A percentile compares a stretch with the other conserved stretches of the same genome.
Evolutionary conservation across 176 grass and related monocot species (phyloP).

Genomic region (Pontederia crassipes): DNA sequence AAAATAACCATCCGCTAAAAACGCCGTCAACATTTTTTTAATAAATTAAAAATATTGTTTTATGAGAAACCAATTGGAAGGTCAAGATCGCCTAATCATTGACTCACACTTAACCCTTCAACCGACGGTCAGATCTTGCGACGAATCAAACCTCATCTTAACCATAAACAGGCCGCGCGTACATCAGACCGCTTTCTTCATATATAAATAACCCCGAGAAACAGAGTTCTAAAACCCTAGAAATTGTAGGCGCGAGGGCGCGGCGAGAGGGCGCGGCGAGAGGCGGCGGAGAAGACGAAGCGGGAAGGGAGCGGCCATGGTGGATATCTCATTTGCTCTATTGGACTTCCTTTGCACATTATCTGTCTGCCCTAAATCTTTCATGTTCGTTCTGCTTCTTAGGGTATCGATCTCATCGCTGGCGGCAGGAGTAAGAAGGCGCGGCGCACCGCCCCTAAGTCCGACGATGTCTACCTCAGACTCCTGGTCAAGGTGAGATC

Average conservation of each 20-base stretch:
- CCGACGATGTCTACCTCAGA: constrained; percentile 20
- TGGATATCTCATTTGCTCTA: background rate
- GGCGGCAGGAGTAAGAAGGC: constrained; percentile 20
- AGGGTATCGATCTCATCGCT: constrained; percentile 26
- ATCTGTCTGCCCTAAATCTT: background rate
- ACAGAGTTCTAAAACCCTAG: background rate
- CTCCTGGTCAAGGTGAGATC: constrained; percentile 20
- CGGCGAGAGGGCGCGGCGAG: background rate
- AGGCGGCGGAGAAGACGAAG: too few relatives aligned
- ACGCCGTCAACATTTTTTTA: too few relatives aligned
- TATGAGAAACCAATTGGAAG: too few relatives aligned
- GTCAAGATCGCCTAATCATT: too few relatives aligned
- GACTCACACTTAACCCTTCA: too few relatives aligned
- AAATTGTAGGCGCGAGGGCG: background rate
- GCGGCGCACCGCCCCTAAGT: constrained; percentile 16
- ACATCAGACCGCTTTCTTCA: background rate
- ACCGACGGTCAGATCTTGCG: too few relatives aligned
- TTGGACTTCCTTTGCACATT: background rate
- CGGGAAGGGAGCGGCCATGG: background rate
- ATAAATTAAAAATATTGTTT: too few relatives aligned
- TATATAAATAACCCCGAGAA: background rate
- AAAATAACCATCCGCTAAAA: too few relatives aligned
- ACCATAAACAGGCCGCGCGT: too few relatives aligned
- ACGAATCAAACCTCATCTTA: too few relatives aligned
- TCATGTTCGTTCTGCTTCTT: background rate